Evolutionary conservation across 768 basidiomycete genomes (phyloP).

Genomic region (Gelatoporia subvermispora): DNA sequence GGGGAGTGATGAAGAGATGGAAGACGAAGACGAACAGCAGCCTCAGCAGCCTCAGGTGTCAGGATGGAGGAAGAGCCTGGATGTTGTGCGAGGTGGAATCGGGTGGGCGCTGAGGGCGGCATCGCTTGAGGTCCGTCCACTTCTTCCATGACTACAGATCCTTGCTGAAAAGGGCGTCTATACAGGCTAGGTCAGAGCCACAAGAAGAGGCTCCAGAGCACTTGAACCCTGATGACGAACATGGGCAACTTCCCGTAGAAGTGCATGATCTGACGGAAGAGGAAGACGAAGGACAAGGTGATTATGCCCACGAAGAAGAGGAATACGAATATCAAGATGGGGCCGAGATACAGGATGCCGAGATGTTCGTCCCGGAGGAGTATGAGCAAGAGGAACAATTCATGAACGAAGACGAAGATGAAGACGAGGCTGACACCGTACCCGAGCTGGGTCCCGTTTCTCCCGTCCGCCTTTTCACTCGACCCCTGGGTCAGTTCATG

Average conservation of each 20-base stretch:
- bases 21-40: slow-evolving; percentile 15
- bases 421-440: background rate
- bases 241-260: slow-evolving; percentile 17
- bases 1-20: slow-evolving; percentile 22
- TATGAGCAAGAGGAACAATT: background rate
- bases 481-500: slow-evolving; percentile 41
- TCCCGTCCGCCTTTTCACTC: slow-evolving; percentile 20
- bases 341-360: slow-evolving; percentile 5
- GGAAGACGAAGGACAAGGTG: slow-evolving; percentile 13
- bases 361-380: background rate
- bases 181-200: too few relatives aligned
- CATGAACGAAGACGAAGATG: background rate
- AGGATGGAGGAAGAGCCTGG: slow-evolving; percentile 31
- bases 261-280: slow-evolving; percentile 9
- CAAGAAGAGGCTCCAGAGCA: slow-evolving; percentile 10
- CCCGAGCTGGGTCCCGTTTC: slow-evolving; percentile 8
- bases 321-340: slow-evolving; percentile 6
- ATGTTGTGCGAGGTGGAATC: slow-evolving; percentile 25
- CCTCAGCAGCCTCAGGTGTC: slow-evolving; percentile 20
- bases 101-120: slow-evolving; percentile 26
- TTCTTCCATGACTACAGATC: too few relatives aligned
- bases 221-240: slow-evolving; percentile 22
- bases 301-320: slow-evolving; percentile 5
- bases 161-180: too few relatives aligned
- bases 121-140: slow-evolving; percentile 19